These are phyloP conservation scores for Lanmaoa rubissima DNA, from an alignment of 768 basidiomycete species.

Conservation along the genomic window DNA sequence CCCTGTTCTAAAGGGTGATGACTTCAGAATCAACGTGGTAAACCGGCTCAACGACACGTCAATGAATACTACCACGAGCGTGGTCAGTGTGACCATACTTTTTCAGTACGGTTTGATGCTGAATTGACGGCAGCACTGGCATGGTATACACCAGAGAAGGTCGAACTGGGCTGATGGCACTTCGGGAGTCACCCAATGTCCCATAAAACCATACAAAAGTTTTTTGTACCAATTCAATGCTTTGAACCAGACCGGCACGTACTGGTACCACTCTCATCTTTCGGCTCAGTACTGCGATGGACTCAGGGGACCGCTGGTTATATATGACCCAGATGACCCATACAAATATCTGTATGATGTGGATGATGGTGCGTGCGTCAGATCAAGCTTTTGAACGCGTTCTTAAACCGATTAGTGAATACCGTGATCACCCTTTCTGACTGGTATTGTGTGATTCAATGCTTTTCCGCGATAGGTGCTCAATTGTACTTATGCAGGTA, in stretches of 20 bases:
- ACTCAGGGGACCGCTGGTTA: conserved; percentile 32
- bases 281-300: conserved; percentile 39
- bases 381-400: background rate
- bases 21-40: conserved; percentile 43
- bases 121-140: conserved; percentile 46
- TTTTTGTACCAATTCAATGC: conserved; percentile 27
- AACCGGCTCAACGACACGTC: conserved; percentile 44
- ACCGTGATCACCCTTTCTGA: conserved; percentile 45
- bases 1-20: conserved; percentile 31
- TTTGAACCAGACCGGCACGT: conserved; percentile 27
- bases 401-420: conserved; percentile 15
- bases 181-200: conserved; percentile 35
- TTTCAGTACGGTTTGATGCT: background rate
- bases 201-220: conserved; percentile 18
- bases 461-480: conserved; percentile 29
- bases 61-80: conserved; percentile 50
- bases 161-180: conserved; percentile 48
- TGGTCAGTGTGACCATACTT: conserved; percentile 35
- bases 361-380: conserved; percentile 36
- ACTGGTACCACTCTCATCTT: conserved; percentile 38
- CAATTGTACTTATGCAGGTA: conserved; percentile 10
- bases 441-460: conserved; percentile 2
- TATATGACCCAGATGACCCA: conserved; percentile 45
- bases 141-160: conserved; percentile 45
- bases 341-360: conserved; percentile 38